Conservation (phyloP, 192 early-diverging fungal species). For the Coemansia furcata region DNA sequence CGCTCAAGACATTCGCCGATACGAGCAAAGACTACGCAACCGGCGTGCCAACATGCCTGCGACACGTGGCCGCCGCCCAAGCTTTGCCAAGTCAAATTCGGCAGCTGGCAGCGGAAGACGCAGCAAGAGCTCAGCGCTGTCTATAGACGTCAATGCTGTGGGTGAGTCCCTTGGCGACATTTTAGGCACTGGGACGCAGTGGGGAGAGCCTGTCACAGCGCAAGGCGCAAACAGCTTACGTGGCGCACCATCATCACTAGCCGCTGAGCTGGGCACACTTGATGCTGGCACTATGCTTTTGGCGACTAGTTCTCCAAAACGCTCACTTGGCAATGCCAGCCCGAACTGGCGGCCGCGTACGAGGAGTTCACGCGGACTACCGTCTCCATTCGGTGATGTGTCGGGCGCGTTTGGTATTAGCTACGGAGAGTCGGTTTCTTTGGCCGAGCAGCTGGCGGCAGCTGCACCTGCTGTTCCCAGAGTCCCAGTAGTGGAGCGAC, state of each 20-base stretch:
- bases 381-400: conserved; percentile 32
- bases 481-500: conserved; percentile 5
- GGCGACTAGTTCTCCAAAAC: conserved; percentile 14
- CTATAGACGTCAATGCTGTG: conserved; percentile 16
- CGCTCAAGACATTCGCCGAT: conserved; percentile 31
- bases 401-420: conserved; percentile 37
- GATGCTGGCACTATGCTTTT: background rate
- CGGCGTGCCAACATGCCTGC: conserved; percentile 22
- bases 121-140: conserved; percentile 4
- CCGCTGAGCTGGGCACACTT: conserved; percentile 28
- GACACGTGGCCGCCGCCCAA: conserved; percentile 11
- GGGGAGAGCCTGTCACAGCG: conserved; percentile 35
- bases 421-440: conserved; percentile 29
- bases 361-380: conserved; percentile 25
- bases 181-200: conserved; percentile 32
- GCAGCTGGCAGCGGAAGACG: conserved; percentile 9
- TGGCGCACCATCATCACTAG: conserved; percentile 18
- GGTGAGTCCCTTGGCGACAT: conserved; percentile 50
- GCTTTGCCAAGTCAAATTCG: background rate
- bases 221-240: conserved; percentile 17
- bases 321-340: conserved; percentile 7
- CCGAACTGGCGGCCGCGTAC: conserved; percentile 6
- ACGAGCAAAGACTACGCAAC: conserved; percentile 34
- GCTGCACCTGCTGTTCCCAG: conserved; percentile 12
- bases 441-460: conserved; percentile 45